phyloP scores from a whole-genome alignment of 129 eudicot genomes.

The Arctium minus region DNA sequence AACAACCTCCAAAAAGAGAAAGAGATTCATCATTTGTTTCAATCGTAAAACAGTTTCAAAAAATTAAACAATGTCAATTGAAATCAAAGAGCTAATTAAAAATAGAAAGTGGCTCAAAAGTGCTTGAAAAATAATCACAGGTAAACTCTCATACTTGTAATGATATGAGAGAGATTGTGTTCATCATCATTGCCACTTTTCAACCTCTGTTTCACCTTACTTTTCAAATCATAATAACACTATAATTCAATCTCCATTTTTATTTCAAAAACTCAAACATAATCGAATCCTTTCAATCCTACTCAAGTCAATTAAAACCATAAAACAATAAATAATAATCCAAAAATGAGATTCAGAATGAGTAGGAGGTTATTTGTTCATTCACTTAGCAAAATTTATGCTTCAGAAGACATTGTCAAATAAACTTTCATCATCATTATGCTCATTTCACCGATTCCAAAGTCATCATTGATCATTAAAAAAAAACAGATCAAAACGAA shows the following conservation, averaged over 20 bases:
- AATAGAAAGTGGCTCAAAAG: conserved; percentile 46
- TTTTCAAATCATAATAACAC: neutral
- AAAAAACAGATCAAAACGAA: neutral
- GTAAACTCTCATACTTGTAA: conserved; percentile 20
- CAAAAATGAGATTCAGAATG: conserved; percentile 30
- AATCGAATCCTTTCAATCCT: neutral
- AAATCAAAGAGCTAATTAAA: neutral
- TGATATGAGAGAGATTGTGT: conserved; percentile 26
- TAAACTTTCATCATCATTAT: conserved; percentile 22
- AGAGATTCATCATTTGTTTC: too few species aligned
- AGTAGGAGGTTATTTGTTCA: conserved; percentile 42
- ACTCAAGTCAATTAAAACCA: neutral
- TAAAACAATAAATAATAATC: neutral
- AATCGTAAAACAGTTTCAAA: too few species aligned
- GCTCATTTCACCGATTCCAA: neutral
- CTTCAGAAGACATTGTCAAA: conserved; percentile 35
- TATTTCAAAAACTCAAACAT: neutral
- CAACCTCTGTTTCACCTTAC: neutral
- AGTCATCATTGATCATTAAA: neutral
- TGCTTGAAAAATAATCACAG: conserved; percentile 59
- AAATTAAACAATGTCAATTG: too few species aligned
- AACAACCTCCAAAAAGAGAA: too few species aligned
- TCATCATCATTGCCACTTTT: conserved; percentile 52
- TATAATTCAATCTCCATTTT: neutral
- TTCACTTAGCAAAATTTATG: conserved; percentile 18